These are phyloP conservation scores for Drechslera avenae DNA, from an alignment of 2,329 filamentous ascomycete genomes.

Conservation along the genomic window DNA sequence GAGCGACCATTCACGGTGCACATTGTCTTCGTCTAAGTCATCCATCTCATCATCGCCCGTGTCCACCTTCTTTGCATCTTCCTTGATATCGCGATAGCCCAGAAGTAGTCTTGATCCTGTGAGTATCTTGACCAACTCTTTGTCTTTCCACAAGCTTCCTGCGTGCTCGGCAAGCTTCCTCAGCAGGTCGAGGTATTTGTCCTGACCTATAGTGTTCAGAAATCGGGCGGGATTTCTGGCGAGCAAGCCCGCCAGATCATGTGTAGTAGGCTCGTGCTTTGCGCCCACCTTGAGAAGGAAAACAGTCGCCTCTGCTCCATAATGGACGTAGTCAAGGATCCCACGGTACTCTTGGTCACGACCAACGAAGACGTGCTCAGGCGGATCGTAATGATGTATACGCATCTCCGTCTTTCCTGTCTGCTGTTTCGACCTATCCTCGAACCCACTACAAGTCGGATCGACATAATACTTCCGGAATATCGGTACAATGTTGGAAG, in stretches of 20 bases:
- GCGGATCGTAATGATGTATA: slow-evolving; percentile 63
- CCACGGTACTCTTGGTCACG: slow-evolving; percentile 74
- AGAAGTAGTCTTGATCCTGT: slow-evolving; percentile 77
- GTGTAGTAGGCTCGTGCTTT: slow-evolving; percentile 85
- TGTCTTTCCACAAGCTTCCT: slow-evolving; percentile 74
- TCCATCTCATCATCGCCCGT: slow-evolving; percentile 50
- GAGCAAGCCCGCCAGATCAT: slow-evolving; percentile 83
- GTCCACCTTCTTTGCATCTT: slow-evolving; percentile 55
- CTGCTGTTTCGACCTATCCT: slow-evolving; percentile 40
- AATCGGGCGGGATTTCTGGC: slow-evolving; percentile 82
- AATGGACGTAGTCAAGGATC: slow-evolving; percentile 97
- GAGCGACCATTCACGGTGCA: slow-evolving; percentile 75
- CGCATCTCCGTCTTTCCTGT: slow-evolving; percentile 46
- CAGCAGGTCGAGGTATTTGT: slow-evolving; percentile 86
- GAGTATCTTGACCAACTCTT: slow-evolving; percentile 76
- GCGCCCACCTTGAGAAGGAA: slow-evolving; percentile 89
- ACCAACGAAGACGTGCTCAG: slow-evolving; percentile 81
- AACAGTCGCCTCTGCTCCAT: slow-evolving; percentile 82
- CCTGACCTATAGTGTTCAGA: slow-evolving; percentile 77
- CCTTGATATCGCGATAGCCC: slow-evolving; percentile 75
- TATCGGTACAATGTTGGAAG: slow-evolving; percentile 47
- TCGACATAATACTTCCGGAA: slow-evolving; percentile 44
- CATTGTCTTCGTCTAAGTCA: slow-evolving; percentile 53
- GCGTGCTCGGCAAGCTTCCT: slow-evolving; percentile 78
- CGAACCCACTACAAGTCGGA: slow-evolving; percentile 37